A percentile compares a stretch with the other conserved stretches of the same genome.
Conservation (phyloP, 2,329 filamentous ascomycete species). For the Aspergillus texensis region DNA sequence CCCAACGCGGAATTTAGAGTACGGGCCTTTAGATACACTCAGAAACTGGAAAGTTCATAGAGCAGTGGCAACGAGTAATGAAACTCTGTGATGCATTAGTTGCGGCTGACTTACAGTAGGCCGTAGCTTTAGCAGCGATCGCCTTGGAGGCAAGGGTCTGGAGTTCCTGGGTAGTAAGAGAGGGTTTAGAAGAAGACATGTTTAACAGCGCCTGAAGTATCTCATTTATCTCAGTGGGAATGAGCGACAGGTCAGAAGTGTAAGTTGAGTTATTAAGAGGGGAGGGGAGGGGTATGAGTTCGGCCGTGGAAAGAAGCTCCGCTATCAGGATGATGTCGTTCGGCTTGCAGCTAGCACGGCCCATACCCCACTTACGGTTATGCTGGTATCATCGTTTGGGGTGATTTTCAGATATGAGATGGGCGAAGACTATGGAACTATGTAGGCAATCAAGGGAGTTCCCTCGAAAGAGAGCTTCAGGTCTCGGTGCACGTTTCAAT, state of each 20-base stretch:
- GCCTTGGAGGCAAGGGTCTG: conserved; percentile 63
- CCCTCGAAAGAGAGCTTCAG: not conserved
- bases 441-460: not conserved
- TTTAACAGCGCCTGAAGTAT: not conserved
- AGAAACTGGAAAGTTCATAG: conserved; percentile 1
- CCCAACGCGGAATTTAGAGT: conserved; percentile 90
- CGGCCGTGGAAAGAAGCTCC: not conserved
- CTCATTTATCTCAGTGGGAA: not conserved
- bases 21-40: conserved; percentile 60
- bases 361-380: not conserved
- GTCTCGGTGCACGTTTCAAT: not conserved
- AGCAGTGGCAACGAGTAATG: not conserved
- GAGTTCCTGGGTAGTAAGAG: conserved; percentile 66
- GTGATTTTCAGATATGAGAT: not conserved
- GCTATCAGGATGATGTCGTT: not conserved
- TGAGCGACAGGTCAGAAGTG: not conserved
- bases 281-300: not conserved
- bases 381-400: not conserved
- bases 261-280: not conserved
- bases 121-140: conserved; percentile 71
- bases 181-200: conserved; percentile 25
- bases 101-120: conserved; percentile 70
- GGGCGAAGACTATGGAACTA: not conserved
- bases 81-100: not conserved
- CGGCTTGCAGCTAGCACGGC: not conserved